These are phyloP conservation scores for Leishmania tarentolae DNA, from an alignment of 208 protist genomes.

Conservation along the genomic window DNA sequence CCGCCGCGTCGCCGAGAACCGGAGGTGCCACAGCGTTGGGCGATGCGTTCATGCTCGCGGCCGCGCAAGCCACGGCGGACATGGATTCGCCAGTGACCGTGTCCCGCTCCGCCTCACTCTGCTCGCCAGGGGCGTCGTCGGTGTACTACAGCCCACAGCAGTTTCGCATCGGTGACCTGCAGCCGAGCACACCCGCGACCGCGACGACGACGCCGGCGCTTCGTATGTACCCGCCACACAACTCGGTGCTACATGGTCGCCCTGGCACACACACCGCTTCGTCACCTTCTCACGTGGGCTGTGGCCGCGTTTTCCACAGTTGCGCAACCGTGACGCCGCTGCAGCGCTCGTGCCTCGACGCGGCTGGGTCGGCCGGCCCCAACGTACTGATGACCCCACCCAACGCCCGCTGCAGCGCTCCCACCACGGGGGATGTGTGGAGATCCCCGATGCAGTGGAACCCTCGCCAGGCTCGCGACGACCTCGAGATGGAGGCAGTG, in stretches of 20 bases:
- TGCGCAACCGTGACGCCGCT: neutral
- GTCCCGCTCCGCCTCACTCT: neutral
- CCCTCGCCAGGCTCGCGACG: slow-evolving; percentile 22
- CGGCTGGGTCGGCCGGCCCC: neutral
- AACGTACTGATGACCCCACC: neutral
- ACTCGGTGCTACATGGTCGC: neutral
- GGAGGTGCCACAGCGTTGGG: neutral
- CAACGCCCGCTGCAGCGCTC: neutral
- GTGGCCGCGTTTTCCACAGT: neutral
- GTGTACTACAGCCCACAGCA: slow-evolving; percentile 31
- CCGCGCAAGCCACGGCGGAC: neutral
- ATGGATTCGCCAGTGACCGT: neutral
- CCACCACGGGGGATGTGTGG: slow-evolving; percentile 12
- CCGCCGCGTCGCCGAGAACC: neutral
- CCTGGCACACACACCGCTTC: neutral
- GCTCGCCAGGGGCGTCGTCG: slow-evolving; percentile 4
- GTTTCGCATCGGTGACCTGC: neutral
- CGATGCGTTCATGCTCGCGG: neutral
- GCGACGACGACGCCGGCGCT: slow-evolving; percentile 6
- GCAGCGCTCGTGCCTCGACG: neutral
- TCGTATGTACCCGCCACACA: neutral
- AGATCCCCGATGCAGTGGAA: slow-evolving; percentile 33
- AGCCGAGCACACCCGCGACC: neutral
- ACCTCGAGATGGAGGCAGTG: slow-evolving; percentile 23
- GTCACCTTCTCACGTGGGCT: neutral